Conservation (phyloP, 331 rosid species). For the Ulmus americana region DNA sequence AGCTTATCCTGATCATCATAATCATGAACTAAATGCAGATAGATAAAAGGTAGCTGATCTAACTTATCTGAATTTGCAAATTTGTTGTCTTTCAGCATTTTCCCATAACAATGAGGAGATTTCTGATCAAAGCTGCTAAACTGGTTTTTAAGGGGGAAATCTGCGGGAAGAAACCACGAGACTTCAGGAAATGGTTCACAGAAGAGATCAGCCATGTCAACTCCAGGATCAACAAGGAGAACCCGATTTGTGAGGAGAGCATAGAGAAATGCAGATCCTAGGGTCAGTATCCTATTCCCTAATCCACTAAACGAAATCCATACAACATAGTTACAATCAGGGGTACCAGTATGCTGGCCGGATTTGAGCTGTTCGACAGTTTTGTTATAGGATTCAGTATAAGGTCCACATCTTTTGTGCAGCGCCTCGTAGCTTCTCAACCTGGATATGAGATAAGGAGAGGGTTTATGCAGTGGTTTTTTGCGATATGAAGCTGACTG, state of each 20-base stretch:
- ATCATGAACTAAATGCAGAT: constrained; percentile 68
- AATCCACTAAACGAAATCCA: constrained; percentile 85
- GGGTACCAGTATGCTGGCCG: constrained; percentile 30
- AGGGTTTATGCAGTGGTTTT: constrained; percentile 42
- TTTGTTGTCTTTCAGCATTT: constrained; percentile 43
- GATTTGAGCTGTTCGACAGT: constrained; percentile 50
- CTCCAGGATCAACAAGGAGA: constrained; percentile 76
- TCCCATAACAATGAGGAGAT: constrained; percentile 50
- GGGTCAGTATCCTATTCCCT: constrained; percentile 74
- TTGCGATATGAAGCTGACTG: constrained; percentile 43
- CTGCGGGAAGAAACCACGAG: constrained; percentile 73
- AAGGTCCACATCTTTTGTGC: constrained; percentile 68
- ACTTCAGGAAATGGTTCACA: constrained; percentile 79
- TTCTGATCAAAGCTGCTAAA: constrained; percentile 43
- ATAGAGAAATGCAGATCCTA: constrained; percentile 71
- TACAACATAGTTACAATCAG: constrained; percentile 59
- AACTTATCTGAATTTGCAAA: constrained; percentile 16
- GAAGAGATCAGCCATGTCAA: constrained; percentile 68
- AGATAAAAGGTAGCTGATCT: constrained; percentile 35
- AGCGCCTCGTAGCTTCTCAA: constrained; percentile 67
- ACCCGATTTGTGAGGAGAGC: constrained; percentile 84
- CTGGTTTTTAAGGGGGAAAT: constrained; percentile 53
- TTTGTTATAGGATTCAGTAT: constrained; percentile 53
- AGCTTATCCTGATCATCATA: constrained; percentile 69
- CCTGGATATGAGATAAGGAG: constrained; percentile 59